Evolutionary conservation across 208 protist species (phyloP).

Genomic region (Crithidia sp.): DNA sequence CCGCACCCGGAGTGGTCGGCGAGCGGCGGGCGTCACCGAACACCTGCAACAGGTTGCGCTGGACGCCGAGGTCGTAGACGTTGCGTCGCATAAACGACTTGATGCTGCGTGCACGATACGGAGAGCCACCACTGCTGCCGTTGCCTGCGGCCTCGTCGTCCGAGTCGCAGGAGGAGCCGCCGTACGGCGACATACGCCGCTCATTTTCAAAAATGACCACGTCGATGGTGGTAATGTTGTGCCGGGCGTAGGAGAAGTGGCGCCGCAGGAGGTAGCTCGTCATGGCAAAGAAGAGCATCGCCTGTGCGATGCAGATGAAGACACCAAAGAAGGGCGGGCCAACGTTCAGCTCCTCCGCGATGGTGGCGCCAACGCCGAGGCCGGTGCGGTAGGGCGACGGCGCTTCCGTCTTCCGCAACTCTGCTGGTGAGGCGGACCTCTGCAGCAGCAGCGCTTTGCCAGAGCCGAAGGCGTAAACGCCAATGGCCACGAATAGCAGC

Average conservation of each 20-base stretch:
- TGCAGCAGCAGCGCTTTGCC: not conserved
- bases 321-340: conserved; percentile 80
- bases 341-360: conserved; percentile 60
- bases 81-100: conserved; percentile 48
- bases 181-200: conserved; percentile 15
- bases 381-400: conserved; percentile 9
- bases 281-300: conserved; percentile 78
- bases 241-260: conserved; percentile 73
- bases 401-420: not conserved
- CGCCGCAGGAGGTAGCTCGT: conserved; percentile 62
- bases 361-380: conserved; percentile 32
- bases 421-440: not conserved
- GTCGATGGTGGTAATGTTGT: conserved; percentile 89
- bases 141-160: conserved; percentile 11
- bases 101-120: conserved; percentile 17
- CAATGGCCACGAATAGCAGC: conserved; percentile 54
- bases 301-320: conserved; percentile 70
- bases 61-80: conserved; percentile 83
- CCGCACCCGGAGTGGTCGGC: not conserved
- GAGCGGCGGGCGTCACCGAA: conserved; percentile 76
- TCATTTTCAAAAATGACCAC: conserved; percentile 76
- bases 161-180: conserved; percentile 21
- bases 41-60: conserved; percentile 77
- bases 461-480: conserved; percentile 28
- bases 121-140: not conserved